phyloP scores from a whole-genome alignment of 192 early-diverging fungal species.

The Linnemannia exigua region DNA sequence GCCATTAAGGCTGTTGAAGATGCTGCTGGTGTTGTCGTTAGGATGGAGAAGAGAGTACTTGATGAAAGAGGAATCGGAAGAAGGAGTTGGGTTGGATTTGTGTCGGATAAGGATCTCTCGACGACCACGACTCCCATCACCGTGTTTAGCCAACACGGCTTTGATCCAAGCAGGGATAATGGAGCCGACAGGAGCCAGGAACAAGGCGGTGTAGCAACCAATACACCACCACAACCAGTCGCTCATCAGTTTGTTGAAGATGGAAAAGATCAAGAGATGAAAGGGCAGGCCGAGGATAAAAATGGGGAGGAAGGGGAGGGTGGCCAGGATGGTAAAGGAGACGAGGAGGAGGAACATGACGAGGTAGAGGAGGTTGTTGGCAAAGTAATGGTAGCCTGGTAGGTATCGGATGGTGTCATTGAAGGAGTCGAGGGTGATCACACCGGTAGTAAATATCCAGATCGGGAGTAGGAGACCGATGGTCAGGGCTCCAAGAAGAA shows the following conservation, averaged over 20 bases:
- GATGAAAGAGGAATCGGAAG: neutral
- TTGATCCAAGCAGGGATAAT: conserved; percentile 8
- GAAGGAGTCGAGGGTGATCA: conserved; percentile 46
- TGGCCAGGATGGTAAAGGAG: conserved; percentile 37
- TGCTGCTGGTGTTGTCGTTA: neutral
- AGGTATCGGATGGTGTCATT: conserved; percentile 51
- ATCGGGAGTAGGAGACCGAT: conserved; percentile 30
- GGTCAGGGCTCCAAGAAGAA: neutral
- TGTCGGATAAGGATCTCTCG: conserved; percentile 18
- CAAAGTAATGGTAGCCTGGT: conserved; percentile 43
- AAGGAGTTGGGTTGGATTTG: conserved; percentile 13
- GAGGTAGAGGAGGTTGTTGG: conserved; percentile 56
- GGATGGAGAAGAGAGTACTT: conserved; percentile 34
- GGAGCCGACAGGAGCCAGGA: conserved; percentile 23
- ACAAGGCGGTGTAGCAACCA: conserved; percentile 31
- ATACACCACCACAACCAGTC: conserved; percentile 45
- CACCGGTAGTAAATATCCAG: conserved; percentile 47
- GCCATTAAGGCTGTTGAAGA: neutral
- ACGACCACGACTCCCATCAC: neutral
- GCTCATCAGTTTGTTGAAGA: conserved; percentile 46
- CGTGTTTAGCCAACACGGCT: neutral
- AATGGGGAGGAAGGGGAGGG: conserved; percentile 33
- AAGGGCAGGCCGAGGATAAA: conserved; percentile 39
- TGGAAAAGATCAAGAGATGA: conserved; percentile 55
- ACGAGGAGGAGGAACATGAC: conserved; percentile 53